Base-by-base conservation (phyloP, 495 filamentous ascomycete species). In the Trichoderma gamsii region DNA sequence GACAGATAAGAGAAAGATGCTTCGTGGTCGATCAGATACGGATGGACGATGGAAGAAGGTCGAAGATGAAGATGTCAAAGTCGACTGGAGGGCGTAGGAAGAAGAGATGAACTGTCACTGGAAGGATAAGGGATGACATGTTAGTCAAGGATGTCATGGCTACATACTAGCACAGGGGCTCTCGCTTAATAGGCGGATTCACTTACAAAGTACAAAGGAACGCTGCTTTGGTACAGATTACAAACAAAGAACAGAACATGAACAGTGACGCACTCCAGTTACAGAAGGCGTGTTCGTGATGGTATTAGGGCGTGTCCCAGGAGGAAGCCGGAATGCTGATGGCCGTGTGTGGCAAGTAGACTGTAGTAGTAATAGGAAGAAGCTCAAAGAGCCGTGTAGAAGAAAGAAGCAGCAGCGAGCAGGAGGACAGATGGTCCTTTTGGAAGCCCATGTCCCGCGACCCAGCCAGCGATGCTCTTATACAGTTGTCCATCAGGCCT, bases 21-120 rank as follows among this genome's bases (percentile, higher is more conserved):
- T 9, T 52, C 16, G 49, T 52, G 21, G 49, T 16, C 7, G 49
- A 52, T 52, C 49, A n/a, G 49, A 52, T 52, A 38, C 35, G 35
- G 35, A 38, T 38, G 44, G 56, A n/a, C 1, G 27, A 13, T 27
- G 16, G 56, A 61, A 61, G 56, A 61, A 15, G 56, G 27, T 61
- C 9, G 56, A 61, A 61, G 21, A 29, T 7, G 56, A 61, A 61
- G 56, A 61, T 61, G 25, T 61, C 56, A 32, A 29, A 61, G 56
- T 29, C 9, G 56, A 61, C 25, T 25, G 25, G 56, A 29, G 56
- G 56, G 56, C 56, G 56, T 61, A 32, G 25, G 56, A 18, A 32
- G 23, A 61, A 32, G 25, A 21, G 56, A 61, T 27, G 56, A 13
- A 61, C 56, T 61, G 56, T 61, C 12, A 21, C 35, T 7, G 35